Percentiles rank a stretch among this genome's conserved stretches.
phyloP scores from a whole-genome alignment of 768 basidiomycete genomes.

The Auricularia auricula-judae region DNA sequence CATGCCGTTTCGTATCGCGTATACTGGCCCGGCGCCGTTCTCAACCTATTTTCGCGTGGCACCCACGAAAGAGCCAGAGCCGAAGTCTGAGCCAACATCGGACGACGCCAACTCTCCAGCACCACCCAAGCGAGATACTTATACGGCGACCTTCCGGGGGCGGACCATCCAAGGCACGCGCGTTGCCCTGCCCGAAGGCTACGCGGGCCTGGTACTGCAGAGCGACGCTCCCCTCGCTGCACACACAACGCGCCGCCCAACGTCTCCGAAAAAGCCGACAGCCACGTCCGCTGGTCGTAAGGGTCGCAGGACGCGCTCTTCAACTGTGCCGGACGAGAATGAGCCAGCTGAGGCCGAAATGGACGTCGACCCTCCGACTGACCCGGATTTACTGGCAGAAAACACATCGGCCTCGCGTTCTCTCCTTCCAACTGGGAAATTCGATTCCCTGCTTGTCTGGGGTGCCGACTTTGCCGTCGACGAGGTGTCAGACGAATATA shows the following conservation, averaged over 20 bases:
- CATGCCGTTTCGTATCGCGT: conserved; percentile 74
- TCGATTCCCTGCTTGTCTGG: conserved; percentile 67
- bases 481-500: conserved; percentile 61
- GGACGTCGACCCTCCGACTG: conserved; percentile 16
- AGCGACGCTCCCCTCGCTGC: conserved; percentile 5
- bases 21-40: conserved; percentile 60
- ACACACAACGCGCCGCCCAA: conserved; percentile 12
- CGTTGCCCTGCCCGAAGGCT: conserved; percentile 53
- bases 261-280: neutral
- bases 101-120: neutral
- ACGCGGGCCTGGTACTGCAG: conserved; percentile 52
- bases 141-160: conserved; percentile 62
- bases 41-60: conserved; percentile 62
- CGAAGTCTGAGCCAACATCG: neutral
- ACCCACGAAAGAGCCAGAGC: conserved; percentile 14
- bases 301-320: conserved; percentile 1
- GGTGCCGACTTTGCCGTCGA: conserved; percentile 61
- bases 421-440: conserved; percentile 41
- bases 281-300: conserved; percentile 4
- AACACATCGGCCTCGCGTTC: conserved; percentile 20
- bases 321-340: conserved; percentile 8
- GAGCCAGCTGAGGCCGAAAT: conserved; percentile 14
- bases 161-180: conserved; percentile 58
- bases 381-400: conserved; percentile 19
- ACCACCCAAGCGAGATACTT: conserved; percentile 21